phyloP scores from a whole-genome alignment of 768 basidiomycete genomes.

The Termitomyces eurrhizus region DNA sequence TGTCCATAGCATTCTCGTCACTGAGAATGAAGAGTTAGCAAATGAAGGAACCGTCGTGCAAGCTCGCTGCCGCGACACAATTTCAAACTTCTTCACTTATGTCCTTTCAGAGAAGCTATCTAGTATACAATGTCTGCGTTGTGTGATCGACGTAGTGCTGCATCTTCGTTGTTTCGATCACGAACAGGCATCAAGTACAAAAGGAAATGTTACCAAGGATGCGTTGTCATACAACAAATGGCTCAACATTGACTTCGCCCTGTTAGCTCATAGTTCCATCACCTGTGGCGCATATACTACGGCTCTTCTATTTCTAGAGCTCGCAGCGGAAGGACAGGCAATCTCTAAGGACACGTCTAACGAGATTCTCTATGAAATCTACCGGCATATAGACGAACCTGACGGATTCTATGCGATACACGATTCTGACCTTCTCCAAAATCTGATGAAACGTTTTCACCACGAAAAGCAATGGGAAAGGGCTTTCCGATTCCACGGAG shows the following conservation, averaged over 20 bases:
- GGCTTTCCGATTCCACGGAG: slow-evolving; percentile 88
- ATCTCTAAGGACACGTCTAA: slow-evolving; percentile 38
- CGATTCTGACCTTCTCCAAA: slow-evolving; percentile 68
- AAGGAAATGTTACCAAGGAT: slow-evolving; percentile 16
- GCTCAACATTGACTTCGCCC: slow-evolving; percentile 71
- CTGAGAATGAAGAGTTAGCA: slow-evolving; percentile 15
- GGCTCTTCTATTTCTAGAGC: slow-evolving; percentile 84
- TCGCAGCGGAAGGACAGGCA: slow-evolving; percentile 52
- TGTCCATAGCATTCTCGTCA: slow-evolving; percentile 61
- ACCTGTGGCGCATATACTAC: slow-evolving; percentile 84
- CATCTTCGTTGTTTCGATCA: slow-evolving; percentile 74
- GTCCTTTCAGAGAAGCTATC: slow-evolving; percentile 41
- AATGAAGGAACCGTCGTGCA: slow-evolving; percentile 16
- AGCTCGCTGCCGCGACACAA: slow-evolving; percentile 22
- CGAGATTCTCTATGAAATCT: slow-evolving; percentile 85
- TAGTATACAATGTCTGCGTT: slow-evolving; percentile 42
- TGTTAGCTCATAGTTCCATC: slow-evolving; percentile 73
- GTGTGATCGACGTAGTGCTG: slow-evolving; percentile 71
- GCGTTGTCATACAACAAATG: slow-evolving; percentile 66
- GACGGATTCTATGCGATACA: slow-evolving; percentile 97
- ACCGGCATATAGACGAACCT: slow-evolving; percentile 93
- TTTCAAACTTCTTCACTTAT: slow-evolving; percentile 56
- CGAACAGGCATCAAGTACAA: slow-evolving; percentile 7
- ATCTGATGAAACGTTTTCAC: slow-evolving; percentile 81
- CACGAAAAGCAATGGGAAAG: slow-evolving; percentile 94